phyloP scores from a whole-genome alignment of 2,329 filamentous ascomycete genomes.

The Lasiodiplodia sp. region DNA sequence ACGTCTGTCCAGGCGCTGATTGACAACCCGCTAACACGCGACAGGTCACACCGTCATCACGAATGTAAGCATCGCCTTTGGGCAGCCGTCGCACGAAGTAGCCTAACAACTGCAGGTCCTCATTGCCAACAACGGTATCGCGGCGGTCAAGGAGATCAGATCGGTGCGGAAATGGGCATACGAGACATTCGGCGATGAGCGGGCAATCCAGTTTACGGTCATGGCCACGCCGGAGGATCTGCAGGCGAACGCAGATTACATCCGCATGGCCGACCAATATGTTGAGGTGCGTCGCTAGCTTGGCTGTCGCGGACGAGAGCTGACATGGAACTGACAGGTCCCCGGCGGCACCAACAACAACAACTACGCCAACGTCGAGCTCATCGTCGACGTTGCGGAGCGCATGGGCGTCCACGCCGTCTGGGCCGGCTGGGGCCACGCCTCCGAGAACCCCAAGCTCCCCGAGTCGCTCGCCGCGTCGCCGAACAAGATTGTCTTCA shows the following conservation, averaged over 20 bases:
- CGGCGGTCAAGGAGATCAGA: conserved; percentile 98
- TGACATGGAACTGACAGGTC: conserved; percentile 61
- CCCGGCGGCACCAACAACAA: conserved; percentile 99
- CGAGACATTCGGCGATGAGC: conserved; percentile 98
- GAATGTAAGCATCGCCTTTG: conserved; percentile 70
- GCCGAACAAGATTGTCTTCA: conserved; percentile 98
- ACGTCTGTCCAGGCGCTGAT: neutral
- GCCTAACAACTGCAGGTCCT: conserved; percentile 72
- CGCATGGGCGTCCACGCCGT: conserved; percentile 98
- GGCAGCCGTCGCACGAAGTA: neutral
- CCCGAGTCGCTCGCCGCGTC: conserved; percentile 95
- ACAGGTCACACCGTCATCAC: conserved; percentile 91
- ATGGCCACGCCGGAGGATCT: conserved; percentile 99
- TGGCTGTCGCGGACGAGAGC: conserved; percentile 28
- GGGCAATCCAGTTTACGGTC: conserved; percentile 98
- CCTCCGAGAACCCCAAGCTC: conserved; percentile 97
- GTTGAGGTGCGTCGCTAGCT: conserved; percentile 71
- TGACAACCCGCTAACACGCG: neutral
- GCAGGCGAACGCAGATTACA: conserved; percentile 97
- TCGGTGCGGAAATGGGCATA: conserved; percentile 99
- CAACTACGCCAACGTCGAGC: conserved; percentile 99
- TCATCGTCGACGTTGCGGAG: conserved; percentile 98
- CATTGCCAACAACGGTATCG: conserved; percentile 99
- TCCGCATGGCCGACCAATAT: conserved; percentile 99
- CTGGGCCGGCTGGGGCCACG: conserved; percentile 99